These are phyloP conservation scores for Pseudohalonectria lignicola DNA, from an alignment of 2,329 filamentous ascomycete species.

Conservation along the genomic window DNA sequence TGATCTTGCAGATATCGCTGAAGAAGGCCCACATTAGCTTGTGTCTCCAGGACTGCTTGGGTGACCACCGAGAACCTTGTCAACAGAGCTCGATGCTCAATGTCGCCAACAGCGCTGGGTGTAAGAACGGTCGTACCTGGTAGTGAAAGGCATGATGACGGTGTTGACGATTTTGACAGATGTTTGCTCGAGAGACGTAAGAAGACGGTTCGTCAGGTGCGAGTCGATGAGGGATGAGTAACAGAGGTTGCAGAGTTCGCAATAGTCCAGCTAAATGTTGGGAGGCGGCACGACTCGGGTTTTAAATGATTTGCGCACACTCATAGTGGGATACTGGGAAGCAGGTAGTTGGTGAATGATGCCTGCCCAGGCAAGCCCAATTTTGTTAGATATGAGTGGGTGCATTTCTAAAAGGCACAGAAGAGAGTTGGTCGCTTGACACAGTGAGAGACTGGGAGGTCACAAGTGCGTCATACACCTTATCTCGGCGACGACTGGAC, in stretches of 20 bases:
- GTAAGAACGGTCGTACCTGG: conserved; percentile 30
- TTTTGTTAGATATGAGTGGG: background rate
- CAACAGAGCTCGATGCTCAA: background rate
- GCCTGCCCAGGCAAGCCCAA: background rate
- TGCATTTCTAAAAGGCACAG: background rate
- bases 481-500: too few relatives aligned
- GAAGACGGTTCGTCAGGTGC: background rate
- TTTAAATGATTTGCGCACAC: background rate
- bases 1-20: conserved; percentile 53
- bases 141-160: conserved; percentile 46
- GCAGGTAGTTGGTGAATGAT: background rate
- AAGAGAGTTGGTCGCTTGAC: too few relatives aligned
- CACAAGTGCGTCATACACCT: conserved; percentile 3
- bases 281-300: background rate
- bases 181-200: background rate
- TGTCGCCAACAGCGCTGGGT: background rate
- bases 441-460: background rate
- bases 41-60: background rate
- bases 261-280: too few relatives aligned
- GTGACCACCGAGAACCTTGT: background rate
- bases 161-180: too few relatives aligned
- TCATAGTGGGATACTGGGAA: too few relatives aligned
- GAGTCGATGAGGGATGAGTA: background rate
- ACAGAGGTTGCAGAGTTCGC: too few relatives aligned
- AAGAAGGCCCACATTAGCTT: background rate